Evolutionary conservation across 208 protist genomes (phyloP), one percentile per base, ranked within the genome.

Genomic region (Naegleria gruberi): DNA sequence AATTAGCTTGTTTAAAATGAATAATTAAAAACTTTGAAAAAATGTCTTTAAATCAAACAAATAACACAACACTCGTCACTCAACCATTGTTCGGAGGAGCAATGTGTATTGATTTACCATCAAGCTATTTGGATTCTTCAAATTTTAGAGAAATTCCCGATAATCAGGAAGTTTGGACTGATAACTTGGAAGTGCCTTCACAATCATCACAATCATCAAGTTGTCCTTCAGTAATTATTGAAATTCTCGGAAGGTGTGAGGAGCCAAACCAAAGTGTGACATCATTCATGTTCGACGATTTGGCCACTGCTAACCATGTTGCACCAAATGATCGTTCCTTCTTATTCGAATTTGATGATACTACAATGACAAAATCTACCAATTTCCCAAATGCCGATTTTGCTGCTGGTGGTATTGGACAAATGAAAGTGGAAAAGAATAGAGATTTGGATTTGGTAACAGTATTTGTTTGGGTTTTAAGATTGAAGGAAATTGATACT

Each of bases 41-140:
- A 65, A 10, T 30, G 12, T 23, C 15, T 30, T 1, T 3, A 65
- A 23, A 30, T 10, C 51, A 65, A 65, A 23, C 51, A 10, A 65
- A 65, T 65, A 23, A 23, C 15, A 30, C 51, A 23, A 23, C 15
- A 3, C 51, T 65, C 30, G 51, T 65, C 12, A 23, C 30, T 19
- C 51, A 23, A 30, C 51, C 2, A 65, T 65, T 86, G 8, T 86
- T 86, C n/a, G 82, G 82, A 86, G 82, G 82, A 86, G 82, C 82
- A 12, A 34, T 86, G 42, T 23, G 10, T 4, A 86, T 86, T 34
- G 19, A 8, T 6, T 37, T 86, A 34, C 82, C 82, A 42, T 19
- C 30, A 40, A 1, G 41, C 17, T 86, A 42, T 37, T 42, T 46
- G 19, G 82, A 86, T 15, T 19, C 42, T 44, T 86, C 82, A 10